Percentiles rank a stretch among this genome's conserved stretches.
Evolutionary conservation across 768 basidiomycete species (phyloP).

Genomic region (Phylloporus arenicola): DNA sequence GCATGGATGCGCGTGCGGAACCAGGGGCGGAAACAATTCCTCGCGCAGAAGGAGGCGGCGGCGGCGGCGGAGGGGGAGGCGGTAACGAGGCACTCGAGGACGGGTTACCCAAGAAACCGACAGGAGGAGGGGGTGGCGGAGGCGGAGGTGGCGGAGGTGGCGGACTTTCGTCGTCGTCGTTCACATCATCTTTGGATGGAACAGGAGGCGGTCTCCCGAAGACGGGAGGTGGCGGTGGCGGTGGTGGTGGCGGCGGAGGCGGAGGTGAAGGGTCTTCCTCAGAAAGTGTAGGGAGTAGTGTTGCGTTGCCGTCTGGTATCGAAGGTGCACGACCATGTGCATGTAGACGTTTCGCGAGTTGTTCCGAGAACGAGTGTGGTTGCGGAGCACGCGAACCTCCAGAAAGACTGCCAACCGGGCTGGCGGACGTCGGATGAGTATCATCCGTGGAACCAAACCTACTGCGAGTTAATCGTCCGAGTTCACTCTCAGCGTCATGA

Average conservation of each 20-base stretch:
- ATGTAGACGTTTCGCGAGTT: slow-evolving; percentile 55
- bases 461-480: slow-evolving; percentile 42
- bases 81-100: slow-evolving; percentile 18
- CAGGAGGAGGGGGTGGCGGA: slow-evolving; percentile 35
- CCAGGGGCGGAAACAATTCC: slow-evolving; percentile 31
- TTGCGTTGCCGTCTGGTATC: slow-evolving; percentile 34
- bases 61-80: slow-evolving; percentile 33
- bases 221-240: slow-evolving; percentile 10
- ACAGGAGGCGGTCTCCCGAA: slow-evolving; percentile 3
- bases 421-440: slow-evolving; percentile 52
- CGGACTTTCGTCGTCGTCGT: slow-evolving; percentile 17
- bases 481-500: slow-evolving; percentile 55
- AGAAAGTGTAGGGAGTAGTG: slow-evolving; percentile 33
- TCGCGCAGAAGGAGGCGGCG: slow-evolving; percentile 29
- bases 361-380: slow-evolving; percentile 53
- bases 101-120: slow-evolving; percentile 27
- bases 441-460: slow-evolving; percentile 39
- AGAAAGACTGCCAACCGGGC: slow-evolving; percentile 40
- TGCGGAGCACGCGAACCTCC: slow-evolving; percentile 30
- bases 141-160: slow-evolving; percentile 30
- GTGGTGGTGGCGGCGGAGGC: slow-evolving; percentile 21
- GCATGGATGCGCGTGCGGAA: slow-evolving; percentile 56
- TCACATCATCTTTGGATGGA: slow-evolving; percentile 15
- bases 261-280: slow-evolving; percentile 37
- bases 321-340: slow-evolving; percentile 42